Base-by-base conservation (phyloP, 768 basidiomycete genomes). In the Mrakia frigida region DNA sequence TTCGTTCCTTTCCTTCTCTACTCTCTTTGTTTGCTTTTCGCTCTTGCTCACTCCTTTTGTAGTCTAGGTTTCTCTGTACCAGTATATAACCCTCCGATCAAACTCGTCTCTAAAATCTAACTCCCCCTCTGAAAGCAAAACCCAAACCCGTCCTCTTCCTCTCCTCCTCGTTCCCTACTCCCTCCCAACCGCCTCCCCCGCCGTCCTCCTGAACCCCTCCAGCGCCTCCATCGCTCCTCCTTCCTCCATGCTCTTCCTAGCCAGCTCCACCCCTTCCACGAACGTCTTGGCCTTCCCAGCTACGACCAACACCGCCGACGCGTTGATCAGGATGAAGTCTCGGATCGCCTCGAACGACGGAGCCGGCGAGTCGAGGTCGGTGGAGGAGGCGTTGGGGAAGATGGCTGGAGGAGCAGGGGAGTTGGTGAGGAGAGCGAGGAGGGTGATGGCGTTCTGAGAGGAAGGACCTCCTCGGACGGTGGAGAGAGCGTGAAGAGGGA, bases 321-420 rank as follows among this genome's bases (percentile, higher is more conserved):
- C 88, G 80, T 99, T 98, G 84, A 98, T 84, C 76, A 94, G 84
- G 77, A 98, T 92, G 82, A 94, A 98, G 81, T 97, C 90, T 69
- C 89, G 83, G 52, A 96, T 87, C 0, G 94, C 87, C 13, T 84
- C 85, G 76, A 52, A 75, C 21, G 74, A 75, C 2, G 74, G 74
- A 25, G 28, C 31, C 2, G 18, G 14, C 3, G 46, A 50, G 0
- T 14, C 16, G 10, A 14, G 43, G 39, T 39, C 56, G 43, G 31
- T 43, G 46, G 21, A 37, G 9, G 80, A 74, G 9, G 83, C 79
- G 78, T 61, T 37, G 79, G 80, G 11, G 80, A 39, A 59, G 83
- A 81, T 18, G 78, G 78, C 69, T 28, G 73, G 56, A 13, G 73
- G 73, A 25, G 73, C 73, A 14, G 73, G 73, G 6, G 43, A 50